Percentiles rank a stretch among this genome's conserved stretches.
Conservation (phyloP, 139 green algal species). For the Diplosphaera chodatii region DNA sequence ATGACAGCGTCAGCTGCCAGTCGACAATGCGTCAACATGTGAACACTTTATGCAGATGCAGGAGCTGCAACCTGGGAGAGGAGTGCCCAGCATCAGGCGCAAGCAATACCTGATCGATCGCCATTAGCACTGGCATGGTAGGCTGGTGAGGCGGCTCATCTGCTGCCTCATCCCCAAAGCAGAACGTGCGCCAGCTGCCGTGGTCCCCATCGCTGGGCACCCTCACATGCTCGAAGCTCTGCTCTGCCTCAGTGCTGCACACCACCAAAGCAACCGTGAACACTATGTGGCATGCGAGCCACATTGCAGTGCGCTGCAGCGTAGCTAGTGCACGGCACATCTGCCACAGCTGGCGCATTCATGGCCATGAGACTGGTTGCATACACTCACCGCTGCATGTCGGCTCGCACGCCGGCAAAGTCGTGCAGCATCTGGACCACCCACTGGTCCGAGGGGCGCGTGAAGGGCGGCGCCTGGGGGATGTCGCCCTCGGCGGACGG, state of each 20-base stretch:
- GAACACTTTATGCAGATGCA: no score
- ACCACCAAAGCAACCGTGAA: not conserved
- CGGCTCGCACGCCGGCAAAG: constrained; percentile 19
- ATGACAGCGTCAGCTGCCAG: no score
- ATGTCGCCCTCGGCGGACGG: not conserved
- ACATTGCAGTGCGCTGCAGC: no score
- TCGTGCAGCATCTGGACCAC: constrained; percentile 22
- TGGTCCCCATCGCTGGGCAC: not conserved
- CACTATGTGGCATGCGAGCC: no score
- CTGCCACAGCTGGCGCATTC: no score
- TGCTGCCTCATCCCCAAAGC: not conserved
- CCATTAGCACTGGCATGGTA: constrained; percentile 7
- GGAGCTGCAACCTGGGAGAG: no score
- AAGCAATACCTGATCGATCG: constrained; percentile 21
- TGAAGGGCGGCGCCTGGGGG: not conserved
- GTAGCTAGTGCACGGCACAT: no score
- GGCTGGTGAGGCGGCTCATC: not conserved
- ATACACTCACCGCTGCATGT: constrained; percentile 16
- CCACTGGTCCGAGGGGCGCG: constrained; percentile 11
- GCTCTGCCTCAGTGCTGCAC: not conserved
- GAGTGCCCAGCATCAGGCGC: no score
- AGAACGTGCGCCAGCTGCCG: not conserved
- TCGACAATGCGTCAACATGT: no score
- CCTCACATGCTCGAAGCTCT: not conserved
- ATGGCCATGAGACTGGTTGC: no score